Base-by-base conservation (phyloP, 2,329 filamentous ascomycete genomes). In the Thermoascus crustaceus region DNA sequence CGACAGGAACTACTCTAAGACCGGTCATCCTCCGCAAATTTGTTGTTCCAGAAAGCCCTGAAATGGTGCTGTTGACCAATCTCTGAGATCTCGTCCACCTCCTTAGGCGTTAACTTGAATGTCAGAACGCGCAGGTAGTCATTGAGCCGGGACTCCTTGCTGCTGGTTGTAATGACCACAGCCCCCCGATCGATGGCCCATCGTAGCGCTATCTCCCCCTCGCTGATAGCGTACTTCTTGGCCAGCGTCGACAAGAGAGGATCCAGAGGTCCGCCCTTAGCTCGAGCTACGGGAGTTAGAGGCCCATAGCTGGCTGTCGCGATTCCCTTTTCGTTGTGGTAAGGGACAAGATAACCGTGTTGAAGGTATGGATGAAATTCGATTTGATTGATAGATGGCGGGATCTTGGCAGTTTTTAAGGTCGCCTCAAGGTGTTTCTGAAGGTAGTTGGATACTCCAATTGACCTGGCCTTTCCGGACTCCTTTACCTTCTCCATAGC, bases 381-480 rank as follows among this genome's bases (percentile, higher is more conserved):
- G 26, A 65, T 56, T 42, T 65, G 63, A 36, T 66, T 67, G 36
- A 64, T 54, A 11, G 41, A 18, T 8, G 26, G 26, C 7, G 16
- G 11, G 26, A 18, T 17, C 24, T 52, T 61, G 10, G 66, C 66
- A 0, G 61, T 65, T 39, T 63, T 51, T 22, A 69, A 58, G 13
- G 73, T 68, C 7, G 67, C 65, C 30, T 75, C 66, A 11, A 80
- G 60, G 39, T 80, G 71, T 14, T 59, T 52, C 16, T 69, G 65
- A 4, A 72, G 56, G 54, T 71, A 81, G 55, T 77, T 80, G 37
- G 73, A 78, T 14, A 80, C 75, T 14, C 76, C 77, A 41, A 80
- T 80, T 5, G 71, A 72, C 35, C 70, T 72, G 4, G 72, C 68
- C 39, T 78, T 71, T 10, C 76, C 76, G 9, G 67, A 54, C n/a